Conservation (phyloP, 352 stramenopile genomes). For the Phytophthora megakarya region DNA sequence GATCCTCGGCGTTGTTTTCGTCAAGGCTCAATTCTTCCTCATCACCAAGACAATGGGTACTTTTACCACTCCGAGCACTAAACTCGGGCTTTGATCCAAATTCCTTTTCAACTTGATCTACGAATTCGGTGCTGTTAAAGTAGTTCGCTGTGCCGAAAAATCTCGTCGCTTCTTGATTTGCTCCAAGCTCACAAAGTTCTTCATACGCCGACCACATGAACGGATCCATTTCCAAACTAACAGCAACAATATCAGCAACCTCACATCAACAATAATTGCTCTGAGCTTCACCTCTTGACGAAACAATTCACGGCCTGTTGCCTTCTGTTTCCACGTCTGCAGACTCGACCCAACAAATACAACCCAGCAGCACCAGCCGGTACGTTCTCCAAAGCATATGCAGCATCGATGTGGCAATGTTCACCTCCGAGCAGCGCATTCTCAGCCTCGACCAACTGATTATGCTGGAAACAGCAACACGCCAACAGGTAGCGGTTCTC, state of each 20-base stretch:
- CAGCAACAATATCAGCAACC: constrained; percentile 10
- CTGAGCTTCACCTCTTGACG: constrained; percentile 59
- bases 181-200: constrained; percentile 92
- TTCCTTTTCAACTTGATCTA: constrained; percentile 6
- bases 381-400: constrained; percentile 37
- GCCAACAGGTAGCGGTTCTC: constrained; percentile 77
- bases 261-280: not conserved
- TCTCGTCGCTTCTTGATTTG: constrained; percentile 55
- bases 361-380: constrained; percentile 91
- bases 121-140: constrained; percentile 35
- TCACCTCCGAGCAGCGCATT: constrained; percentile 82
- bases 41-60: constrained; percentile 9
- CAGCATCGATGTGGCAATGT: constrained; percentile 27
- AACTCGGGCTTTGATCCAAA: constrained; percentile 12
- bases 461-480: constrained; percentile 76
- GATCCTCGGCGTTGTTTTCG: constrained; percentile 38
- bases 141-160: constrained; percentile 71
- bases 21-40: constrained; percentile 16
- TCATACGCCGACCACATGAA: constrained; percentile 94
- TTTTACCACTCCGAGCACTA: constrained; percentile 1
- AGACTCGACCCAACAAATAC: constrained; percentile 93
- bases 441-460: constrained; percentile 87
- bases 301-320: constrained; percentile 93
- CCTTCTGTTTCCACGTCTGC: constrained; percentile 83
- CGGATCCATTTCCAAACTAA: constrained; percentile 90